Evolutionary conservation across 495 filamentous ascomycete genomes (phyloP).

Genomic region (Neurospora sublineolata): DNA sequence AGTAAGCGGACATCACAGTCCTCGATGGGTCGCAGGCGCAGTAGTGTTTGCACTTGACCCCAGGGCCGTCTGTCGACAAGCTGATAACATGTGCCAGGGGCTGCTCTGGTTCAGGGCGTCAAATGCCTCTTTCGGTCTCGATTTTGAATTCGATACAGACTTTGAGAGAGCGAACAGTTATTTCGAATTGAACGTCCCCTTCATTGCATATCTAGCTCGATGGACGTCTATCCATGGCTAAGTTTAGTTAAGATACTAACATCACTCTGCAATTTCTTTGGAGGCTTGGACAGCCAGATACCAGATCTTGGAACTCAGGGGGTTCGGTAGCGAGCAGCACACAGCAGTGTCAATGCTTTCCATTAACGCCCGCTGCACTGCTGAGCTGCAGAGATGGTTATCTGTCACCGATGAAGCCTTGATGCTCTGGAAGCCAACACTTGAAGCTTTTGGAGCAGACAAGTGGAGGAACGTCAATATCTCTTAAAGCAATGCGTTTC

Average conservation of each 20-base stretch:
- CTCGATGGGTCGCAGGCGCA: neutral
- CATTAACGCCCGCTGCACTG: neutral
- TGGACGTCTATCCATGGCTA: neutral
- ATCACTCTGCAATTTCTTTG: neutral
- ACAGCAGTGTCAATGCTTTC: neutral
- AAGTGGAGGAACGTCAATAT: neutral
- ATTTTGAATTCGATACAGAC: neutral
- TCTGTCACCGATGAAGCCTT: neutral
- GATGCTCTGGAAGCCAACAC: neutral
- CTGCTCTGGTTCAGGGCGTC: neutral
- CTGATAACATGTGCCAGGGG: neutral
- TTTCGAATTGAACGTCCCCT: neutral
- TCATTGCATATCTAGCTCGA: neutral
- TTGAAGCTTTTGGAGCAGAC: neutral
- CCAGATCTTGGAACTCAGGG: neutral
- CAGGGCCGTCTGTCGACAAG: neutral
- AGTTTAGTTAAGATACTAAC: neutral
- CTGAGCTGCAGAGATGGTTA: neutral
- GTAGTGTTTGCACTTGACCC: neutral
- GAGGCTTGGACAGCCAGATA: neutral
- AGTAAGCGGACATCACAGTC: neutral
- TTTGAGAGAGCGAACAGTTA: neutral
- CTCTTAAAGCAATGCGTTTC: neutral
- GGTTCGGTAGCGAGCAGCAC: neutral
- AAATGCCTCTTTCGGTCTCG: neutral